Evolutionary conservation across 139 green algal genomes (phyloP).

Genomic region (Desmodesmus armatus): DNA sequence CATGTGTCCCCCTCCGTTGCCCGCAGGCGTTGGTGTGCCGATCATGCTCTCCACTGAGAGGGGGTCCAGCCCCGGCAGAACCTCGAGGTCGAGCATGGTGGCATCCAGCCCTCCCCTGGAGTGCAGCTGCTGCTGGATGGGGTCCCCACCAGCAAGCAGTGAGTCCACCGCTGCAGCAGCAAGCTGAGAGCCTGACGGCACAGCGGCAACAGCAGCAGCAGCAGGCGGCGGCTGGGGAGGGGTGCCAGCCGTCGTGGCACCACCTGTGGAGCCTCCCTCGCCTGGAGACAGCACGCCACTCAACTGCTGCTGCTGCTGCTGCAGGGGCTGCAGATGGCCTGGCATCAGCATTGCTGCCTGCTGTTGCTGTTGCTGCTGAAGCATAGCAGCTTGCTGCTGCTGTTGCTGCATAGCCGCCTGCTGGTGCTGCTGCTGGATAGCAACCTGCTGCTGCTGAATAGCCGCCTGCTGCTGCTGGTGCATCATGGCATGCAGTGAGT

Average conservation of each 20-base stretch:
- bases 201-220: background rate
- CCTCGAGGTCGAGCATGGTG: conserved; percentile 2
- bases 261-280: too few species aligned
- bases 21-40: conserved; percentile 28
- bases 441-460: conserved; percentile 14
- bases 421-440: conserved; percentile 29
- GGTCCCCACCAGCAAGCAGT: background rate
- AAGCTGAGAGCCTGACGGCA: background rate
- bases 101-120: conserved; percentile 34
- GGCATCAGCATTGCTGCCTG: conserved; percentile 2
- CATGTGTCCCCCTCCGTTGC: background rate
- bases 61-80: conserved; percentile 34
- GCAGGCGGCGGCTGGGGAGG: background rate
- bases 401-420: background rate
- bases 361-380: conserved; percentile 28
- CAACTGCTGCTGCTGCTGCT: conserved; percentile 9
- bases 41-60: conserved; percentile 30
- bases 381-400: conserved; percentile 3
- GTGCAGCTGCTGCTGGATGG: conserved; percentile 45
- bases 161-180: conserved; percentile 7
- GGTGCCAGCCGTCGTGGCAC: too few species aligned
- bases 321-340: background rate
- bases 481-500: conserved; percentile 37
- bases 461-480: conserved; percentile 27
- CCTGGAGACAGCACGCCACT: background rate